Base-by-base conservation (phyloP, 305 asterid genomes). In the Fraxinus floribunda region DNA sequence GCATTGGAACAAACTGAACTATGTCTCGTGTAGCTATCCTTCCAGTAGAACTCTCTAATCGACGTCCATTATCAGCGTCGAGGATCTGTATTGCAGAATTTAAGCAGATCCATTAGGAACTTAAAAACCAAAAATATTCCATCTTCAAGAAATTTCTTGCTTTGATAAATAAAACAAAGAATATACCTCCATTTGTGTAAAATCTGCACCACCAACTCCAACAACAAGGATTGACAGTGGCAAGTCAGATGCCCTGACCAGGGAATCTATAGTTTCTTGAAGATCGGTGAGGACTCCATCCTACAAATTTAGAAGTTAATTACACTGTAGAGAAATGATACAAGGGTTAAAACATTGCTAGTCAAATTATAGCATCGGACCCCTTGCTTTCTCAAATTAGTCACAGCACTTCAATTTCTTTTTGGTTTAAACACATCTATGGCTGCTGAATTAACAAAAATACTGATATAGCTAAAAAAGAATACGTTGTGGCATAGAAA, bases 1-100 rank as follows among this genome's bases (percentile, higher is more conserved):
- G 93, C 93, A 94, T 90, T n/a, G 98, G 97, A 90, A 93, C 95
- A 75, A 94, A 94, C 87, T 93, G 97, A 83, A 93, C 95, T 22
- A 92, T 90, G 86, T 94, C 98, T 70, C 97, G 86, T 20, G 97
- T 89, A 60, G 97, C 97, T 81, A 94, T 77, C 89, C 97, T 88
- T 79, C 98, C 95, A 0, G 87, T 88, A 34, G 88, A 85, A 79
- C 95, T 89, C 89, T 94, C 97, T n/a, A 94, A 49, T 9, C 95
- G 90, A 5, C 41, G 78, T 41, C 95, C 95, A 78, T 86, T 89
- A 84, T 94, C 98, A 75, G 97, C 97, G 78, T 94, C 98, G 41
- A 94, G 93, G 86, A 93, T 87, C 97, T 94, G 55, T 46, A 13
- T 13, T 26, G 46, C 32, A 57, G 62, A 32, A 71, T 39, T 24